Conservation (phyloP, 2,329 filamentous ascomycete genomes). For the Tolypocladium endophyticum region DNA sequence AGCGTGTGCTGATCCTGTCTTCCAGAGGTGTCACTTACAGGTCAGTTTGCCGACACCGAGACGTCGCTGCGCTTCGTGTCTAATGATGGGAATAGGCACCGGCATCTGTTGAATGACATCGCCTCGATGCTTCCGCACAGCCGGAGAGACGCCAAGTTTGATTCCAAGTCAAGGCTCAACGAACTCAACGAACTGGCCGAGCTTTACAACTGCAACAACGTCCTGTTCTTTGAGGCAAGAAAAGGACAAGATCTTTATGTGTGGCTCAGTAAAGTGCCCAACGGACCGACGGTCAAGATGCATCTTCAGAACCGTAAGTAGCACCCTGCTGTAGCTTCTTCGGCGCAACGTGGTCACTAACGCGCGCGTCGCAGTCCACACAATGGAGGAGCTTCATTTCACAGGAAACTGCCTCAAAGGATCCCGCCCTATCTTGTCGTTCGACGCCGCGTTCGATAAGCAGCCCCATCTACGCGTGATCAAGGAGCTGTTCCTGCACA, state of each 20-base stretch:
- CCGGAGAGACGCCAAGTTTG: constrained; percentile 91
- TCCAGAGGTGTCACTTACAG: constrained; percentile 86
- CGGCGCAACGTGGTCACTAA: constrained; percentile 10
- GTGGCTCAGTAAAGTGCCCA: constrained; percentile 87
- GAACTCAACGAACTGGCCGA: constrained; percentile 67
- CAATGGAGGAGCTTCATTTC: constrained; percentile 94
- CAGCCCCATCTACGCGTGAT: constrained; percentile 72
- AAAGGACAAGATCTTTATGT: constrained; percentile 93
- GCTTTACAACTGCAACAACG: constrained; percentile 87
- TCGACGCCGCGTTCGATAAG: constrained; percentile 77
- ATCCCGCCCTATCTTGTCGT: constrained; percentile 80
- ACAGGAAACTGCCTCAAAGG: constrained; percentile 95
- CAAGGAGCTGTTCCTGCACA: constrained; percentile 81
- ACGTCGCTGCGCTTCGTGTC: neutral
- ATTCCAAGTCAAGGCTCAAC: constrained; percentile 84
- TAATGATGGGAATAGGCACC: constrained; percentile 50
- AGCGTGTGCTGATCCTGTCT: constrained; percentile 78
- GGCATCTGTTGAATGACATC: constrained; percentile 85
- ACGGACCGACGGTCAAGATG: constrained; percentile 50
- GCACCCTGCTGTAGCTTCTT: neutral
- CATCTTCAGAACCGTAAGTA: constrained; percentile 64
- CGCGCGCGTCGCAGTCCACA: constrained; percentile 56
- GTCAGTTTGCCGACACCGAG: constrained; percentile 31
- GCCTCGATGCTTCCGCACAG: constrained; percentile 82
- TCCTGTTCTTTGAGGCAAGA: constrained; percentile 89